Percentiles rank a stretch among this genome's conserved stretches.
Conservation (phyloP, 768 basidiomycete species). For the Amanita pallidorosea region DNA sequence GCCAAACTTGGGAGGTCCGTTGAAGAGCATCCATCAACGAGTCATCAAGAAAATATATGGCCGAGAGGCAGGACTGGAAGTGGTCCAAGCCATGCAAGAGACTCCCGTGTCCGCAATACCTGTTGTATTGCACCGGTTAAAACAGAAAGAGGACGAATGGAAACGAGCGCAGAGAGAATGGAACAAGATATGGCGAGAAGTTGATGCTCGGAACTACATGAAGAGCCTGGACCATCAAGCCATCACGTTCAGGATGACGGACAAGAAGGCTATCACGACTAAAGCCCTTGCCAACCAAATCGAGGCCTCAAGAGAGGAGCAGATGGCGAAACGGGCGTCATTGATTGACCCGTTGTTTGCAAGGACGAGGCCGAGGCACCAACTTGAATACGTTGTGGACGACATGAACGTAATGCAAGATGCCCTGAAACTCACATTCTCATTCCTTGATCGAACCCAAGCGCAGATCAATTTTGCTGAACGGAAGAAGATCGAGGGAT, state of each 20-base stretch:
- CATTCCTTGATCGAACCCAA: slow-evolving; percentile 83
- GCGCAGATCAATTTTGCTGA: slow-evolving; percentile 63
- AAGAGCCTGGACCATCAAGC: slow-evolving; percentile 92
- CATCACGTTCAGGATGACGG: slow-evolving; percentile 79
- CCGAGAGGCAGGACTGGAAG: slow-evolving; percentile 70
- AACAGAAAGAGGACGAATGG: slow-evolving; percentile 98
- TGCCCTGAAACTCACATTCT: slow-evolving; percentile 77
- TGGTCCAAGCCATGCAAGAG: slow-evolving; percentile 87
- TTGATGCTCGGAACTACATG: slow-evolving; percentile 87
- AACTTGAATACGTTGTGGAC: slow-evolving; percentile 69
- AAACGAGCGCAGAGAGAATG: slow-evolving; percentile 94
- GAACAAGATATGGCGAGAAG: slow-evolving; percentile 98
- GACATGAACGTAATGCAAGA: slow-evolving; percentile 79
- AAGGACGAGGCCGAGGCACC: slow-evolving; percentile 59
- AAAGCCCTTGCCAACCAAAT: slow-evolving; percentile 79
- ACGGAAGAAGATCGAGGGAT: slow-evolving; percentile 72
- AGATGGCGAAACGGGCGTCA: slow-evolving; percentile 63
- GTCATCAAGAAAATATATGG: slow-evolving; percentile 98
- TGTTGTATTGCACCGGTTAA: slow-evolving; percentile 78
- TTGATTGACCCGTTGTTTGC: slow-evolving; percentile 44
- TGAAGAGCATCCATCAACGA: slow-evolving; percentile 85
- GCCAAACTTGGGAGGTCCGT: slow-evolving; percentile 76
- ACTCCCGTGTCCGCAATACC: slow-evolving; percentile 81
- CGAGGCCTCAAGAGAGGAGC: slow-evolving; percentile 75
- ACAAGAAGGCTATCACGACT: slow-evolving; percentile 74